Percentiles rank a stretch among this genome's conserved stretches.
These are phyloP conservation scores for Cynara cardunculus DNA, from an alignment of 129 eudicot genomes.

Conservation along the genomic window DNA sequence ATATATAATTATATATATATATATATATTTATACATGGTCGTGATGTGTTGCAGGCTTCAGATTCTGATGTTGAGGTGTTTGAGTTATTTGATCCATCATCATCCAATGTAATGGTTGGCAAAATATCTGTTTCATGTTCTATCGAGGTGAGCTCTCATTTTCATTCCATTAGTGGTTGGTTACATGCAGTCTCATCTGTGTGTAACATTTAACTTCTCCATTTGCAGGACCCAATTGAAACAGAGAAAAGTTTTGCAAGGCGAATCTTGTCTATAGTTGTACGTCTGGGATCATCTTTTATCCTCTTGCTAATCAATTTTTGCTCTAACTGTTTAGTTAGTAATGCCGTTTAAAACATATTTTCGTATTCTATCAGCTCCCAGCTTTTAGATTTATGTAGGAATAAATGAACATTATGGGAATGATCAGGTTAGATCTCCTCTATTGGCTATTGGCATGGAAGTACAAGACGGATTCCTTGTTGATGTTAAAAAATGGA, in stretches of 20 bases:
- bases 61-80: slow-evolving; percentile 48
- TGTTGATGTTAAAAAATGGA: neutral
- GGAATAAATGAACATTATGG: neutral
- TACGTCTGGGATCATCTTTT: slow-evolving; percentile 32
- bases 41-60: slow-evolving; percentile 45
- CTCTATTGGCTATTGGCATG: neutral
- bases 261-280: slow-evolving; percentile 79
- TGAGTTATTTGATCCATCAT: slow-evolving; percentile 71
- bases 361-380: neutral
- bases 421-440: no score
- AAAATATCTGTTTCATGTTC: slow-evolving; percentile 62
- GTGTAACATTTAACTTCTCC: neutral
- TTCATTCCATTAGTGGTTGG: neutral
- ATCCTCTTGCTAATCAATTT: neutral
- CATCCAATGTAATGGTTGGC: slow-evolving; percentile 54
- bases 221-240: slow-evolving; percentile 79
- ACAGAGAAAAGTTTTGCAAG: slow-evolving; percentile 73
- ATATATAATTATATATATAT: no score
- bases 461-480: neutral
- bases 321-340: neutral
- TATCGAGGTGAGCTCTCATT: slow-evolving; percentile 54
- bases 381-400: neutral
- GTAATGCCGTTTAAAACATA: neutral
- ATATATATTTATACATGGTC: neutral
- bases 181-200: neutral